These are phyloP conservation scores for Crithidia sp. DNA, from an alignment of 208 protist species.

Conservation along the genomic window DNA sequence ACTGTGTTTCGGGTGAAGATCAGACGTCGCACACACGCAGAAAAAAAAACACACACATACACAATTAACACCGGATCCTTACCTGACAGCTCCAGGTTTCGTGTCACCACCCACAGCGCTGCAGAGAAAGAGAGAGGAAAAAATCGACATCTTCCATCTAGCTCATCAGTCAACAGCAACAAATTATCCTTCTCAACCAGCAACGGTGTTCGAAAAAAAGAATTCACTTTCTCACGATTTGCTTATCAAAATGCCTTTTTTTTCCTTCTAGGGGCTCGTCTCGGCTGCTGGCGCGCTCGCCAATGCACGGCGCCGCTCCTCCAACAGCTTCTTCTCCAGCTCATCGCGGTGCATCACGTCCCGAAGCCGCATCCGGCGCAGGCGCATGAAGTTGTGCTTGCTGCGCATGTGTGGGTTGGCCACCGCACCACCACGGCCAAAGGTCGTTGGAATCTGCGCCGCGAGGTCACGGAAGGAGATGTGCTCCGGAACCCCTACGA, in stretches of 20 bases:
- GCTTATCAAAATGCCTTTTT: too few relatives aligned
- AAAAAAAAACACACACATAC: not conserved
- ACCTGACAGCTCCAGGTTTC: too few relatives aligned
- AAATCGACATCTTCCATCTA: too few relatives aligned
- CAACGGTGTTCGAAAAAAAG: too few relatives aligned
- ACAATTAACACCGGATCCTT: not conserved
- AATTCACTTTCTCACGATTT: too few relatives aligned
- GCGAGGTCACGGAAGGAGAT: conserved; percentile 74
- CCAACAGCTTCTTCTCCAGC: conserved; percentile 75
- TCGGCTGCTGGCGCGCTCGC: not conserved
- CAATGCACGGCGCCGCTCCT: conserved; percentile 45
- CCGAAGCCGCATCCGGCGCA: conserved; percentile 78
- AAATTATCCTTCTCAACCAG: too few relatives aligned
- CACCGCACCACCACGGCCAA: conserved; percentile 54
- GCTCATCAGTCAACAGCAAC: too few relatives aligned
- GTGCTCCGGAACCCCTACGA: conserved; percentile 84
- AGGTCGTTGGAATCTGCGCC: conserved; percentile 60
- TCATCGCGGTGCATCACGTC: conserved; percentile 85
- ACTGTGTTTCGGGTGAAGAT: conserved; percentile 4
- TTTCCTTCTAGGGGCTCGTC: not conserved
- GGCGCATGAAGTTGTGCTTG: conserved; percentile 82
- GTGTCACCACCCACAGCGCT: too few relatives aligned
- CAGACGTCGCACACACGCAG: conserved; percentile 7
- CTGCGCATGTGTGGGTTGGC: conserved; percentile 64
- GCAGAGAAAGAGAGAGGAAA: too few relatives aligned